Base-by-base conservation (phyloP, 345 rosid species). In the Mangifera indica region DNA sequence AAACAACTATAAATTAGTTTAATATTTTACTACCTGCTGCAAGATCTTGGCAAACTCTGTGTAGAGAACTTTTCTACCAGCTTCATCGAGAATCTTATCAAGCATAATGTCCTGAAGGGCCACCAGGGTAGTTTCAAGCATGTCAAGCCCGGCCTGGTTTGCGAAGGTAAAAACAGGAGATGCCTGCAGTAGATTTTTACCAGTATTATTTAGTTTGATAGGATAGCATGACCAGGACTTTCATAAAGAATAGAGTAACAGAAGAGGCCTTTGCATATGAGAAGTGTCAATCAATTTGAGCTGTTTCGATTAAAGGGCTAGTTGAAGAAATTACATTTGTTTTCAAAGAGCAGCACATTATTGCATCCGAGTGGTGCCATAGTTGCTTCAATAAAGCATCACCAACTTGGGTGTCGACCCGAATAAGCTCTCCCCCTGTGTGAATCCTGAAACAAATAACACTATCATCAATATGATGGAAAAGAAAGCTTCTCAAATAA, bases 21-120 rank as follows among this genome's bases (percentile, higher is more conserved):
- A n/a, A n/a, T n/a, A n/a, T n/a, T n/a, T n/a, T n/a, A n/a, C 75
- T 80, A 91, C 98, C 95, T 94, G 97, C 64, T 94, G 97, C 97
- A 89, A 87, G 74, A 94, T 89, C 86, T 87, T 88, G 10, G 97
- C 72, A 87, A 94, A 92, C 85, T 90, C 97, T 0, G 86, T 78
- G 83, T 89, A 94, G 21, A 92, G 90, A 73, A 77, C 74, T 83
- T 90, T 94, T 62, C 87, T 82, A 24, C 97, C 95, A 54, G 87
- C 77, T 75, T 92, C 97, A 32, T 92, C 89, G 0, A 92, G 87
- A 52, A 88, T 89, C 87, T 90, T 92, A 83, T 94, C 97, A 17
- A 94, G 87, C 87, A 82, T 88, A 34, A 94, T 89, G 79, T 92
- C 98, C 78, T 94, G 98, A 77, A 92, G 97, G 49, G 97, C 88